Percentiles rank a stretch among this genome's conserved stretches.
phyloP scores from a whole-genome alignment of 2,329 filamentous ascomycete species.

The Penicillium sp. region DNA sequence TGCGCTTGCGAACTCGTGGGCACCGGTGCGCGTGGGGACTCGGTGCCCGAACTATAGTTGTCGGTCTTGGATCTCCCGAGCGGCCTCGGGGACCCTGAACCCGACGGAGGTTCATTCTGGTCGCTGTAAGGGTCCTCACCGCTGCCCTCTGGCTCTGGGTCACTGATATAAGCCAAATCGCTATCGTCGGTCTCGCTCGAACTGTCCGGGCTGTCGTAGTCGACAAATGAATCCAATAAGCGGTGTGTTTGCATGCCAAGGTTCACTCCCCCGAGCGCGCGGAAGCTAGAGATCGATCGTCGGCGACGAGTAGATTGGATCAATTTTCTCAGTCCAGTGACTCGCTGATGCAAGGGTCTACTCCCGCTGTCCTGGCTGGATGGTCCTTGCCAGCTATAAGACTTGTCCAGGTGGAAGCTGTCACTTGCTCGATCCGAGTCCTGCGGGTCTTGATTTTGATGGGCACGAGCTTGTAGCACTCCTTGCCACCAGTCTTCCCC shows the following conservation, averaged over 20 bases:
- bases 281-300: slow-evolving; percentile 50
- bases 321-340: slow-evolving; percentile 63
- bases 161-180: slow-evolving; percentile 42
- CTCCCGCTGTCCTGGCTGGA: slow-evolving; percentile 54
- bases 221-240: slow-evolving; percentile 63
- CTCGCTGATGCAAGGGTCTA: slow-evolving; percentile 47
- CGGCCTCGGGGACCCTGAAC: slow-evolving; percentile 5
- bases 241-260: slow-evolving; percentile 76
- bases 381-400: slow-evolving; percentile 54
- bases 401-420: slow-evolving; percentile 40
- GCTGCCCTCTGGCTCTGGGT: slow-evolving; percentile 33
- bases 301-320: slow-evolving; percentile 61
- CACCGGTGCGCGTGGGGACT: slow-evolving; percentile 3
- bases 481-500: slow-evolving; percentile 79
- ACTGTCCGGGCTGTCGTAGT: slow-evolving; percentile 50
- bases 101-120: slow-evolving; percentile 1
- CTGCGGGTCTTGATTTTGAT: slow-evolving; percentile 9
- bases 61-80: slow-evolving; percentile 11
- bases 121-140: slow-evolving; percentile 8
- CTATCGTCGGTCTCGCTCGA: slow-evolving; percentile 48
- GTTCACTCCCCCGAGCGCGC: slow-evolving; percentile 59
- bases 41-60: slow-evolving; percentile 14
- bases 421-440: slow-evolving; percentile 18
- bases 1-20: slow-evolving; percentile 4
- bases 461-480: slow-evolving; percentile 33